phyloP scores from a whole-genome alignment of 108 stramenopile genomes.

The Nitzschia sp. region DNA sequence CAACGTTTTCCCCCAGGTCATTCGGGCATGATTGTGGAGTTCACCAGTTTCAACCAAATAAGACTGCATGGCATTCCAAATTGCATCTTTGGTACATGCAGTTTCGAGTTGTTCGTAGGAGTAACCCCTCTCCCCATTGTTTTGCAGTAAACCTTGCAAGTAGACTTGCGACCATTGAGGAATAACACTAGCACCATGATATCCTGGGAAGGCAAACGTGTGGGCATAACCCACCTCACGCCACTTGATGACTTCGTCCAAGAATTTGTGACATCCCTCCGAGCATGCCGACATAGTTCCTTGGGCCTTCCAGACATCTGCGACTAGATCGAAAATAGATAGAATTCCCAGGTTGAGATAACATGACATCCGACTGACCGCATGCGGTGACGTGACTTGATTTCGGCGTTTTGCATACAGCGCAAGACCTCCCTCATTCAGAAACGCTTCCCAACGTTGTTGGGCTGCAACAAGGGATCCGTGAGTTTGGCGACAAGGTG shows the following conservation, averaged over 20 bases:
- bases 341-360: slow-evolving; percentile 74
- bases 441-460: slow-evolving; percentile 56
- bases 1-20: slow-evolving; percentile 82
- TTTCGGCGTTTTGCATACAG: slow-evolving; percentile 59
- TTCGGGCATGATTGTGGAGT: slow-evolving; percentile 82
- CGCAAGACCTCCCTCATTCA: slow-evolving; percentile 37
- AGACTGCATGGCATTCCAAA: slow-evolving; percentile 75
- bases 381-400: slow-evolving; percentile 45
- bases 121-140: background rate
- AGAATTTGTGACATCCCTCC: slow-evolving; percentile 53
- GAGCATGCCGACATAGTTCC: slow-evolving; percentile 7
- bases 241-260: slow-evolving; percentile 73
- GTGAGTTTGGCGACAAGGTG: slow-evolving; percentile 64
- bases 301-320: slow-evolving; percentile 41
- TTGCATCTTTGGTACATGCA: slow-evolving; percentile 37
- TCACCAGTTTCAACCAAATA: slow-evolving; percentile 71
- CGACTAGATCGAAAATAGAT: slow-evolving; percentile 54
- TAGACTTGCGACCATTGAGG: background rate
- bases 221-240: slow-evolving; percentile 68
- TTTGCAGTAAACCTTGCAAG: background rate
- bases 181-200: slow-evolving; percentile 19
- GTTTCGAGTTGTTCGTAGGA: slow-evolving; percentile 9
- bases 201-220: slow-evolving; percentile 45
- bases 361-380: slow-evolving; percentile 63
- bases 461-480: slow-evolving; percentile 44